A percentile compares a stretch with the other conserved stretches of the same genome.
phyloP scores from a whole-genome alignment of 2,329 filamentous ascomycete genomes.

The Rutstroemia sp. region DNA sequence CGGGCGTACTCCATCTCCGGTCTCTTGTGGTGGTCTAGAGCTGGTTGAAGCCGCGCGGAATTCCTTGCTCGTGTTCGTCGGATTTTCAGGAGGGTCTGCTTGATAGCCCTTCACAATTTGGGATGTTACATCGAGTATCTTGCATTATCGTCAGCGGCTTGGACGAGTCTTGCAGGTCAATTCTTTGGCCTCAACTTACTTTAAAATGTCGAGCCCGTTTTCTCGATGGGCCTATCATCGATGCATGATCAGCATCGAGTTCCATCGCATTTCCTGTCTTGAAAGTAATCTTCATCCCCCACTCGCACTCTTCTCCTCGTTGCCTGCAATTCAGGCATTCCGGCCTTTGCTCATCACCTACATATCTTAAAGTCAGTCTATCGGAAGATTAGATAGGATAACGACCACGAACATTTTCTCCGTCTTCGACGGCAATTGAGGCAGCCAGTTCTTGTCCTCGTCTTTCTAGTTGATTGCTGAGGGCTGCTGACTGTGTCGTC shows the following conservation, averaged over 20 bases:
- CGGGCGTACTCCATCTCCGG: too few species aligned
- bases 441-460: slow-evolving; percentile 29
- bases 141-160: not conserved
- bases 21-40: too few species aligned
- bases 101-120: slow-evolving; percentile 9
- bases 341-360: slow-evolving; percentile 29
- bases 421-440: slow-evolving; percentile 29
- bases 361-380: too few species aligned
- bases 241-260: slow-evolving; percentile 26
- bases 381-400: not conserved
- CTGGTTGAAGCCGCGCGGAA: too few species aligned
- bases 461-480: slow-evolving; percentile 8
- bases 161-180: too few species aligned
- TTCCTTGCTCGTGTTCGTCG: too few species aligned
- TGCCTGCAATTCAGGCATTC: slow-evolving; percentile 28
- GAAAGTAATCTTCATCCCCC: slow-evolving; percentile 29
- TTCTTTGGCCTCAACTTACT: not conserved
- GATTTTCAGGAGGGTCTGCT: not conserved
- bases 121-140: slow-evolving; percentile 15
- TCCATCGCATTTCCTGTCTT: slow-evolving; percentile 28
- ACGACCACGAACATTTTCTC: slow-evolving; percentile 25
- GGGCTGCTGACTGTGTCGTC: too few species aligned
- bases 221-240: slow-evolving; percentile 22
- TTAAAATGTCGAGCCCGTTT: not conserved
- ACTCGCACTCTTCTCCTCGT: slow-evolving; percentile 27